Percentiles rank a stretch among this genome's conserved stretches.
These are phyloP conservation scores for Cymodocea nodosa DNA, from an alignment of 116 monocot species.

Conservation along the genomic window DNA sequence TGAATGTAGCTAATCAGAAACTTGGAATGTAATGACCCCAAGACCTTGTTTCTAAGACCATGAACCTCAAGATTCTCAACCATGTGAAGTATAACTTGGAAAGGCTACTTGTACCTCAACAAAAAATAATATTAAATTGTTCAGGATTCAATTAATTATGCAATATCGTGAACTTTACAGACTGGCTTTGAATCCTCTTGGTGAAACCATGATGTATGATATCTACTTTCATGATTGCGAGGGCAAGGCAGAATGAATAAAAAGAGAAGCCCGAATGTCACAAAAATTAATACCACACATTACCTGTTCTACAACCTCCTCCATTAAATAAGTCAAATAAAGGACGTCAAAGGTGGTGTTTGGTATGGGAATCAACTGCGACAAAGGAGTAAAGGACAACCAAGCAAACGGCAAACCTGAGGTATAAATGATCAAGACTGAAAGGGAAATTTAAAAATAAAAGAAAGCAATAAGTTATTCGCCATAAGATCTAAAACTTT, in stretches of 20 bases:
- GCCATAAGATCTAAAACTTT: neutral
- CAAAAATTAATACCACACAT: no score
- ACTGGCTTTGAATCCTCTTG: neutral
- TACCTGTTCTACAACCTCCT: neutral
- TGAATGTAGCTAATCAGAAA: neutral
- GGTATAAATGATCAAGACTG: neutral
- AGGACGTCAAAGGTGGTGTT: neutral
- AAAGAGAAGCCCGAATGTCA: neutral
- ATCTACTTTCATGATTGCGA: neutral
- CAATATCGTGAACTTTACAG: no score
- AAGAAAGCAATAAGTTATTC: neutral
- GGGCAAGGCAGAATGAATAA: neutral
- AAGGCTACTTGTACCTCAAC: no score
- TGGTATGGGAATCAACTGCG: neutral
- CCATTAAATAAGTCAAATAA: constrained; percentile 1
- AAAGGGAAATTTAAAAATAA: no score
- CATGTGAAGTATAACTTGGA: no score
- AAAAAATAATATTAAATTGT: no score
- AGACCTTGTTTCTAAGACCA: no score
- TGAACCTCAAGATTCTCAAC: no score
- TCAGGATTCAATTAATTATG: no score
- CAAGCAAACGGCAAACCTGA: neutral
- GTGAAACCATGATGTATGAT: neutral
- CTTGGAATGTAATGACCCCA: no score
- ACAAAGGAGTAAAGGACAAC: neutral